These are phyloP conservation scores for Silene latifolia DNA, from an alignment of 148 eudicot genomes.

Conservation along the genomic window DNA sequence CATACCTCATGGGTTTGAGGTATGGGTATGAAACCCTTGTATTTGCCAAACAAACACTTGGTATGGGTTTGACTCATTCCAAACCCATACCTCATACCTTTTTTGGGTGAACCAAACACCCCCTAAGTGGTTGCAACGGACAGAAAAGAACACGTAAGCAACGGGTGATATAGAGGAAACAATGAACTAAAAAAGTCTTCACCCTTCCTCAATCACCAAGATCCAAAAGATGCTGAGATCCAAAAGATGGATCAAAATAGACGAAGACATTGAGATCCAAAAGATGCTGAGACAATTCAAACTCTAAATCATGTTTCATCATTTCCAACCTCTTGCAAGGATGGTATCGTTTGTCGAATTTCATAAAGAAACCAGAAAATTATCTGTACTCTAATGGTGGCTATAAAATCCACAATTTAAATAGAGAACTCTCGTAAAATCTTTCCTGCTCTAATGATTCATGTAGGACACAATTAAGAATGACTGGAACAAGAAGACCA, in stretches of 20 bases:
- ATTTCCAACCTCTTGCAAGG: neutral
- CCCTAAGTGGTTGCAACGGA: no score
- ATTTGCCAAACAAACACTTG: no score
- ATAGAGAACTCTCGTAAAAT: slow-evolving; percentile 1
- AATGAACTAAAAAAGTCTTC: no score
- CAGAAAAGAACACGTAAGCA: no score
- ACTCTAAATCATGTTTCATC: neutral
- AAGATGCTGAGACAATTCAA: neutral
- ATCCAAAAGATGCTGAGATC: no score
- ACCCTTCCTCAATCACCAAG: neutral
- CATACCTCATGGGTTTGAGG: no score
- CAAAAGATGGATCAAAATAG: no score
- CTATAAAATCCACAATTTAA: neutral
- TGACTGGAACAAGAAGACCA: neutral
- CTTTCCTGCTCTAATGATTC: neutral
- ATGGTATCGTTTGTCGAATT: neutral
- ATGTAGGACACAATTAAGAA: neutral
- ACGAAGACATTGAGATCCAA: neutral
- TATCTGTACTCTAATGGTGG: neutral
- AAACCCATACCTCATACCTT: no score
- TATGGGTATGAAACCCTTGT: no score
- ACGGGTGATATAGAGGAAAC: no score
- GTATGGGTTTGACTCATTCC: no score
- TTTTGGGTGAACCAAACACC: no score
- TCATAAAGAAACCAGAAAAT: neutral